Percentiles rank a stretch among this genome's conserved stretches.
phyloP scores from a whole-genome alignment of 2,329 filamentous ascomycete species.

The Monilinia fructigena region DNA sequence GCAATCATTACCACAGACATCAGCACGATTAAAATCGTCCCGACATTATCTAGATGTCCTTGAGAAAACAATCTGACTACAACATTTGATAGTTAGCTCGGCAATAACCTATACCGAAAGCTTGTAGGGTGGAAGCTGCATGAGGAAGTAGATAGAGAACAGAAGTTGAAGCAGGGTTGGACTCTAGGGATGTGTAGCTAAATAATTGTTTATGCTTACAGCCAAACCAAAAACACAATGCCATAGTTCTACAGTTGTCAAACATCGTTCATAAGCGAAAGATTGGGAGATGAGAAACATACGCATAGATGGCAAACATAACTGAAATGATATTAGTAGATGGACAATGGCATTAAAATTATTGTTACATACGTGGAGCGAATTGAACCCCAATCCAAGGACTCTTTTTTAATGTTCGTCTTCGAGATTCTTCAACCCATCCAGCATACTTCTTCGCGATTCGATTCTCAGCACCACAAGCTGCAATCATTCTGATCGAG shows the following conservation, averaged over 20 bases:
- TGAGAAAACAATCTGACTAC: constrained; percentile 48
- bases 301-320: constrained; percentile 39
- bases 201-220: constrained; percentile 27
- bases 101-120: background rate
- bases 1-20: constrained; percentile 23
- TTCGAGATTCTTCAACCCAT: constrained; percentile 55
- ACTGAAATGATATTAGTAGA: constrained; percentile 37
- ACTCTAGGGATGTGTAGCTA: background rate
- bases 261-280: constrained; percentile 7
- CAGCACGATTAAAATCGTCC: constrained; percentile 50
- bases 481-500: constrained; percentile 60
- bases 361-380: constrained; percentile 41
- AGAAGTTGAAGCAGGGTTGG: background rate
- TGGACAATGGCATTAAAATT: background rate
- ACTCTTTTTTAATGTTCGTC: constrained; percentile 49
- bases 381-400: constrained; percentile 55
- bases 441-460: constrained; percentile 53
- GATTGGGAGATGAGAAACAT: background rate
- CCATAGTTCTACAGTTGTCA: constrained; percentile 48
- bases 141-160: background rate
- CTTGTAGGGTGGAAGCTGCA: background rate
- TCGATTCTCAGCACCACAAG: constrained; percentile 59
- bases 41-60: constrained; percentile 49
- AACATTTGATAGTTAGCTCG: background rate
- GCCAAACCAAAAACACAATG: constrained; percentile 63